These are phyloP conservation scores for Helotiales sp. DNA, from an alignment of 2,329 filamentous ascomycete species.

Conservation along the genomic window DNA sequence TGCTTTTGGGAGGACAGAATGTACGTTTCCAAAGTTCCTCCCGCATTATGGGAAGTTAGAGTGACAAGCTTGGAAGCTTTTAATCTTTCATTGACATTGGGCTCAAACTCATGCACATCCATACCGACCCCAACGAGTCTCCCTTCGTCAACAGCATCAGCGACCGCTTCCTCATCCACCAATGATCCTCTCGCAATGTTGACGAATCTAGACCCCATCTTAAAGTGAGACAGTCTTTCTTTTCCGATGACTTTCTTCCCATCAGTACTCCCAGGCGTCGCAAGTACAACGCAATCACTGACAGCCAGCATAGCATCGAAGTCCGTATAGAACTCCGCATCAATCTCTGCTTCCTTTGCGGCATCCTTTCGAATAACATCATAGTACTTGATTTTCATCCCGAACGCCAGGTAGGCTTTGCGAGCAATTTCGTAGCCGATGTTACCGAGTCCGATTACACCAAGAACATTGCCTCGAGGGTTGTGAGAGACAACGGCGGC, in stretches of 20 bases:
- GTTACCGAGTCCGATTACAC: slow-evolving; percentile 72
- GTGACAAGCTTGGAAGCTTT: slow-evolving; percentile 47
- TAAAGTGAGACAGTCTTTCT: slow-evolving; percentile 55
- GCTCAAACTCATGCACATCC: slow-evolving; percentile 69
- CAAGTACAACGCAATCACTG: slow-evolving; percentile 66
- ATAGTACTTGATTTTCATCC: slow-evolving; percentile 69
- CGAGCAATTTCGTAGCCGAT: slow-evolving; percentile 66
- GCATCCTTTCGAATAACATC: slow-evolving; percentile 56
- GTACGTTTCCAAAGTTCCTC: slow-evolving; percentile 65
- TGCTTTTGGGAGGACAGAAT: slow-evolving; percentile 7
- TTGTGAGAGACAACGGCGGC: slow-evolving; percentile 67
- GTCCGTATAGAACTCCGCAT: slow-evolving; percentile 57
- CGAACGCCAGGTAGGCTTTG: slow-evolving; percentile 63
- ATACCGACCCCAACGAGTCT: slow-evolving; percentile 59
- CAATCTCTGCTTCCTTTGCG: slow-evolving; percentile 45
- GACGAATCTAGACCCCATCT: slow-evolving; percentile 61
- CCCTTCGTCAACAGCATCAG: slow-evolving; percentile 59
- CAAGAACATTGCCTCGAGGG: slow-evolving; percentile 63
- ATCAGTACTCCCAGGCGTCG: slow-evolving; percentile 58
- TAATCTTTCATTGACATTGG: slow-evolving; percentile 44
- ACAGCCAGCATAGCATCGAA: slow-evolving; percentile 57
- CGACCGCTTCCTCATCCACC: slow-evolving; percentile 68
- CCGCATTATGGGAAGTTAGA: slow-evolving; percentile 71
- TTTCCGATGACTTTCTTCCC: slow-evolving; percentile 55
- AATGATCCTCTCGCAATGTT: slow-evolving; percentile 70